Evolutionary conservation across 202 grass and related monocot species (phyloP).

Genomic region (Eragrostis tef): DNA sequence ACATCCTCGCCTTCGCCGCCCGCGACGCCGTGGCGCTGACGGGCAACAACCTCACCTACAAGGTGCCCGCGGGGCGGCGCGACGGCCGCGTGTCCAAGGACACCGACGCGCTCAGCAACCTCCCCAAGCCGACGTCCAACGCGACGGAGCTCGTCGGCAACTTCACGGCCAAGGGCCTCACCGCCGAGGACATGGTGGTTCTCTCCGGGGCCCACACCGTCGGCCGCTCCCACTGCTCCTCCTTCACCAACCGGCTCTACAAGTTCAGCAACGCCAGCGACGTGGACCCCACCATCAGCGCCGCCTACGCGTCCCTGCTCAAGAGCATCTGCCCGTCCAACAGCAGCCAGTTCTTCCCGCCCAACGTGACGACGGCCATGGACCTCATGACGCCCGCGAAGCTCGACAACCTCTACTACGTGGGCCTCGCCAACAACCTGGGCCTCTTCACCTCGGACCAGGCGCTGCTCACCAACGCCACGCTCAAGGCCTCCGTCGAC

Average conservation of each 20-base stretch:
- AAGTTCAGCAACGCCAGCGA: slow-evolving; percentile 51
- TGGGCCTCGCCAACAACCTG: slow-evolving; percentile 53
- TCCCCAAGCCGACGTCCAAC: slow-evolving; percentile 37
- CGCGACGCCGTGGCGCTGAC: slow-evolving; percentile 53
- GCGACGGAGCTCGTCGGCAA: slow-evolving; percentile 37
- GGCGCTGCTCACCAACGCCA: slow-evolving; percentile 66
- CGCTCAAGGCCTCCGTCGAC: slow-evolving; percentile 53
- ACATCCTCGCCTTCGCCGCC: slow-evolving; percentile 71
- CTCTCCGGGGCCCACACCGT: slow-evolving; percentile 70
- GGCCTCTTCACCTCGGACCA: slow-evolving; percentile 74
- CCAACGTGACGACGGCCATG: slow-evolving; percentile 48
- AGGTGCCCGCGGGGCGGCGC: slow-evolving; percentile 57
- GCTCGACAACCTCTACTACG: slow-evolving; percentile 82
- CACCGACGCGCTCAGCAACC: slow-evolving; percentile 36
- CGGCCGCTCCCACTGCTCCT: slow-evolving; percentile 61
- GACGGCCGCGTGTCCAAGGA: slow-evolving; percentile 44
- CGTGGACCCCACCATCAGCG: slow-evolving; percentile 51
- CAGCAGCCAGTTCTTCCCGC: slow-evolving; percentile 51
- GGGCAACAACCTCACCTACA: slow-evolving; percentile 46
- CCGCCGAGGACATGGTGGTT: slow-evolving; percentile 57
- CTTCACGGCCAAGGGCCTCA: slow-evolving; percentile 55
- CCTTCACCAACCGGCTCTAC: slow-evolving; percentile 64
- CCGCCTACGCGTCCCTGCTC: slow-evolving; percentile 53
- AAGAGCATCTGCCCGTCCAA: slow-evolving; percentile 48
- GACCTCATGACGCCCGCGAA: slow-evolving; percentile 61